A percentile compares a stretch with the other conserved stretches of the same genome.
These are phyloP conservation scores for Haplographium delicatum DNA, from an alignment of 495 filamentous ascomycete species.

Conservation along the genomic window DNA sequence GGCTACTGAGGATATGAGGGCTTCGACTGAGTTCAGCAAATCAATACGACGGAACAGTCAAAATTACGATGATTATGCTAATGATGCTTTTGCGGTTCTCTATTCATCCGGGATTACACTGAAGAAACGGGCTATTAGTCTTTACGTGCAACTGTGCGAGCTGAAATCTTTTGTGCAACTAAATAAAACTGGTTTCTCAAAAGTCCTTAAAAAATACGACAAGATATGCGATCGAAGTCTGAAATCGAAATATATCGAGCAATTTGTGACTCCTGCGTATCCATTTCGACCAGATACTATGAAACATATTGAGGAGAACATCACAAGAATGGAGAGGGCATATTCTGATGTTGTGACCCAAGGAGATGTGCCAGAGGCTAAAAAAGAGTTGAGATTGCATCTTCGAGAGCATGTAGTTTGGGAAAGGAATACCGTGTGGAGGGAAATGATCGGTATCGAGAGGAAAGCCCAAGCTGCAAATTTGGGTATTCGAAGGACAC, in stretches of 20 bases:
- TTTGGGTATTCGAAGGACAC: conserved; percentile 69
- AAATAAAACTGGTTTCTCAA: conserved; percentile 92
- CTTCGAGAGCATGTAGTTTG: conserved; percentile 96
- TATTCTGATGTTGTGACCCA: conserved; percentile 80
- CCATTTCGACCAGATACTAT: conserved; percentile 71
- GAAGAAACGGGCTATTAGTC: conserved; percentile 81
- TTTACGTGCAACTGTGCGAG: conserved; percentile 93
- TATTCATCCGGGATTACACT: conserved; percentile 80
- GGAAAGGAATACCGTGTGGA: conserved; percentile 98
- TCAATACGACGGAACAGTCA: conserved; percentile 43
- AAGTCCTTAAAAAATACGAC: conserved; percentile 97
- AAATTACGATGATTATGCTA: conserved; percentile 67
- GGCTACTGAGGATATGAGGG: conserved; percentile 49
- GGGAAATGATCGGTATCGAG: conserved; percentile 98
- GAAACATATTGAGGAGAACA: conserved; percentile 61
- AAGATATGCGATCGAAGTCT: conserved; percentile 84
- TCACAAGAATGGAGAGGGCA: conserved; percentile 64
- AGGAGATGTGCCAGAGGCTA: conserved; percentile 68
- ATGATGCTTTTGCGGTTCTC: conserved; percentile 61
- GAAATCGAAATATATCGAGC: conserved; percentile 66
- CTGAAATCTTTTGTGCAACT: conserved; percentile 94
- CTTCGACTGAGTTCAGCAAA: conserved; percentile 45
- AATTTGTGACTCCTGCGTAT: conserved; percentile 64
- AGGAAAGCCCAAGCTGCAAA: conserved; percentile 93
- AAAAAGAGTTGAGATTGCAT: conserved; percentile 82